A percentile compares a stretch with the other conserved stretches of the same genome.
These are phyloP conservation scores for Calonectria naviculata DNA, from an alignment of 2,329 filamentous ascomycete species.

Conservation along the genomic window DNA sequence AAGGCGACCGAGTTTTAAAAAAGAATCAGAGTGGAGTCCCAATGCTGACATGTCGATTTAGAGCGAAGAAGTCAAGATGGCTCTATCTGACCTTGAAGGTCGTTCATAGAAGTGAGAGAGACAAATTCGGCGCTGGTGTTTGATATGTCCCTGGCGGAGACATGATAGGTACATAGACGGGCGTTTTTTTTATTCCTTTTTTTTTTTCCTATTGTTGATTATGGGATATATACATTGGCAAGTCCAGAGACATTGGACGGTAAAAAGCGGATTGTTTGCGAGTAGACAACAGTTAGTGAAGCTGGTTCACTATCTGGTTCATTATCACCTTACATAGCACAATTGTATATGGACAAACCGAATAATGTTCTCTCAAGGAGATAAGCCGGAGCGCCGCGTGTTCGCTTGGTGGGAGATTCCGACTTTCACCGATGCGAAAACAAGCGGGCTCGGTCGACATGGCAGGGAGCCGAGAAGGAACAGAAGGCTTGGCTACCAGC, in stretches of 20 bases:
- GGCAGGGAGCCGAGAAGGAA: background rate
- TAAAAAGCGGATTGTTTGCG: background rate
- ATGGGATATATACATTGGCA: background rate
- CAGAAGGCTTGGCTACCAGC: conserved; percentile 10
- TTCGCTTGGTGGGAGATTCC: conserved; percentile 5
- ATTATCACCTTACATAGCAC: background rate
- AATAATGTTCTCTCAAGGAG: background rate
- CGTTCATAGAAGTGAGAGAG: background rate
- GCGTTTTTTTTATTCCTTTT: background rate
- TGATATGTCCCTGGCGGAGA: background rate
- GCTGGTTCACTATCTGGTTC: background rate
- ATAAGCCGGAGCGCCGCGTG: conserved; percentile 9
- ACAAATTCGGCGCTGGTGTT: background rate
- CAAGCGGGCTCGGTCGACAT: background rate
- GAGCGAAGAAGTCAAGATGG: conserved; percentile 16
- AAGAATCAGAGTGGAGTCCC: background rate
- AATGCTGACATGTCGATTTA: conserved; percentile 13
- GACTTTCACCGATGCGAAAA: conserved; percentile 11
- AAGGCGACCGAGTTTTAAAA: background rate
- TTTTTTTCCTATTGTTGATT: background rate
- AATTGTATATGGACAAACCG: conserved; percentile 1
- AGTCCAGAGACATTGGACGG: background rate
- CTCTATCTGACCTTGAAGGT: conserved; percentile 8
- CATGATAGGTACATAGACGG: background rate
- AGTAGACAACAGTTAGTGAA: background rate